phyloP scores from a whole-genome alignment of 225 moss, liverwort and hornwort genomes.

The Pseudoscleropodium purum region DNA sequence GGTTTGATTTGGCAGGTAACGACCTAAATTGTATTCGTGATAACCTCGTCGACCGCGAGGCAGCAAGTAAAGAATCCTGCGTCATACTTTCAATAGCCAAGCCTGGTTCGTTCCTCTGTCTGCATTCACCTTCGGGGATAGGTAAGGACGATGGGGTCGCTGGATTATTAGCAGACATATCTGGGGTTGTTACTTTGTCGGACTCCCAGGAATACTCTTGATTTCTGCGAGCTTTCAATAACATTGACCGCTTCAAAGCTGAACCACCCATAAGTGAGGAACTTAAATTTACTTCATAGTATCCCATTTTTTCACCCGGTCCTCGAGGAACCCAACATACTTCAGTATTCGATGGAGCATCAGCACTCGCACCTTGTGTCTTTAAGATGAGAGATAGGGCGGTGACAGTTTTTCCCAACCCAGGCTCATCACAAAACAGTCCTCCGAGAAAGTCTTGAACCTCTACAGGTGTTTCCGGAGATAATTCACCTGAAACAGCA shows the following conservation, averaged over 20 bases:
- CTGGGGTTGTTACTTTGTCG: constrained; percentile 4
- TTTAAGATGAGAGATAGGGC: constrained; percentile 88
- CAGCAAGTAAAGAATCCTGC: neutral
- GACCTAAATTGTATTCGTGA: constrained; percentile 7
- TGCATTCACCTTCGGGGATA: neutral
- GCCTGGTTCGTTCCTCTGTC: neutral
- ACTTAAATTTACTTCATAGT: constrained; percentile 63
- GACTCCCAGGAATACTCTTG: constrained; percentile 16
- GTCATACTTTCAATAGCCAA: neutral
- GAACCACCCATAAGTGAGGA: constrained; percentile 41
- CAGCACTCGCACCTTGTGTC: constrained; percentile 77
- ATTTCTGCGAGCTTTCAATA: constrained; percentile 63
- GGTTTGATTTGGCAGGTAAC: constrained; percentile 11
- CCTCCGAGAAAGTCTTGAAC: constrained; percentile 80
- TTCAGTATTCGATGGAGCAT: constrained; percentile 53
- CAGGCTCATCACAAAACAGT: constrained; percentile 95
- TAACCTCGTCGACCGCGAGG: constrained; percentile 18
- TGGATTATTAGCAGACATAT: neutral
- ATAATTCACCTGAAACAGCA: constrained; percentile 68
- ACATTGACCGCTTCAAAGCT: constrained; percentile 69
- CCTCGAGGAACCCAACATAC: constrained; percentile 70
- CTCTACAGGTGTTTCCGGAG: constrained; percentile 36
- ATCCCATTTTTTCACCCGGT: constrained; percentile 61
- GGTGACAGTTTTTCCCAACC: constrained; percentile 91
- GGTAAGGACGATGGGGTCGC: constrained; percentile 12